Evolutionary conservation across 179 eudicot species (phyloP).

Genomic region (Nepenthes alata): DNA sequence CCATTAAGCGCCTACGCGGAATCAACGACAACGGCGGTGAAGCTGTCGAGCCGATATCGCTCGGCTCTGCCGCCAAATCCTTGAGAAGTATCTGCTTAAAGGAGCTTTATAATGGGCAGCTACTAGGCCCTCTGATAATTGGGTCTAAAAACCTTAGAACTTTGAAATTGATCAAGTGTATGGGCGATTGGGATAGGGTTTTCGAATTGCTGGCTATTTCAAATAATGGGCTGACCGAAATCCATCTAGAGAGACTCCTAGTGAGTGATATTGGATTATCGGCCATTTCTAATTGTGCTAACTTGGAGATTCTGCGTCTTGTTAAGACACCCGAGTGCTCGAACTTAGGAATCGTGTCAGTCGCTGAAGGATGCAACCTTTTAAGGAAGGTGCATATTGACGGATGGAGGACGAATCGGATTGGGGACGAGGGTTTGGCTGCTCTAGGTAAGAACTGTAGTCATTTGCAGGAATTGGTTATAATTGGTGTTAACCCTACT

Average conservation of each 20-base stretch:
- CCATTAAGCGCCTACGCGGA: constrained; percentile 62
- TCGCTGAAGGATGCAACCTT: constrained; percentile 59
- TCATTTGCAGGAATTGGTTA: constrained; percentile 59
- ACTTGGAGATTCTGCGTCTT: constrained; percentile 57
- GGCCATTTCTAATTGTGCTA: constrained; percentile 31
- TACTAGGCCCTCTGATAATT: constrained; percentile 56
- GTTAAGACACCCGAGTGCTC: constrained; percentile 78
- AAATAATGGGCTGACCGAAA: constrained; percentile 38
- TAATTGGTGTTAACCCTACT: constrained; percentile 66
- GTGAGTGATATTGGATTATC: constrained; percentile 58
- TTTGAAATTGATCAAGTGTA: constrained; percentile 54
- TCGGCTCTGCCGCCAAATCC: constrained; percentile 35
- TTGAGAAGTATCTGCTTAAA: constrained; percentile 54
- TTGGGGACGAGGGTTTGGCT: constrained; percentile 64
- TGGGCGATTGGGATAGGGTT: constrained; percentile 82
- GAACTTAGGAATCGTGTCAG: constrained; percentile 39
- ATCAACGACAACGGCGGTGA: constrained; percentile 18
- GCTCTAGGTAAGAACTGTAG: constrained; percentile 50
- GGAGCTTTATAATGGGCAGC: constrained; percentile 64
- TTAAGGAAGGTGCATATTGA: constrained; percentile 73
- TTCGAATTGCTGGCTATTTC: constrained; percentile 33
- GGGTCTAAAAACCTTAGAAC: constrained; percentile 53
- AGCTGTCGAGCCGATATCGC: constrained; percentile 35
- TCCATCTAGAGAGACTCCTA: constrained; percentile 73
- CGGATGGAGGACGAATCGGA: constrained; percentile 85